phyloP scores from a whole-genome alignment of 2,329 filamentous ascomycete species.

The Apiospora kogelbergensis region DNA sequence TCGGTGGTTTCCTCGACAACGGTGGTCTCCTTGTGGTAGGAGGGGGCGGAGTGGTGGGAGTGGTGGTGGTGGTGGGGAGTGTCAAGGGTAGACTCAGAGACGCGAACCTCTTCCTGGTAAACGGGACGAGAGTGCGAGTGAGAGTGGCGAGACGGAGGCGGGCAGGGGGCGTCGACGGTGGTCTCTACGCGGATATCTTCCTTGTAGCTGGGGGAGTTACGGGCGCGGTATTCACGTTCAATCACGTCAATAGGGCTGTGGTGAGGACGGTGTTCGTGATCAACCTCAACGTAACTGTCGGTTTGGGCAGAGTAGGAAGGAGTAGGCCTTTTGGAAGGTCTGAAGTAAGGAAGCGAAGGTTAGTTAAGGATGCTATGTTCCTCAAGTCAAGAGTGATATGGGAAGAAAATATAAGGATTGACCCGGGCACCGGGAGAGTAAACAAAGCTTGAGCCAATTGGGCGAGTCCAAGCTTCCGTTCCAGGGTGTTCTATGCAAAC shows the following conservation, averaged over 20 bases:
- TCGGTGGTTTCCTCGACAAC: not conserved
- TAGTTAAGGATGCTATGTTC: not conserved
- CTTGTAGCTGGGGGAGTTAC: constrained; percentile 52
- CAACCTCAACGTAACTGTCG: constrained; percentile 66
- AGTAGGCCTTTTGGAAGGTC: constrained; percentile 13
- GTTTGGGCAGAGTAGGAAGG: constrained; percentile 31
- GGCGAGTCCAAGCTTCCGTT: constrained; percentile 2
- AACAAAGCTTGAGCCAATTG: constrained; percentile 6
- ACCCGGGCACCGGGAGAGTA: not conserved
- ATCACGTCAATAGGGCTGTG: constrained; percentile 59
- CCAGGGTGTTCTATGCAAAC: not conserved
- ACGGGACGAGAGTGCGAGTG: constrained; percentile 33
- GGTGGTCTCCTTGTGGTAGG: constrained; percentile 38
- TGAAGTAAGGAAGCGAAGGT: not conserved
- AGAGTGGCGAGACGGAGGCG: constrained; percentile 39
- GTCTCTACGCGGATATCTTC: constrained; percentile 25
- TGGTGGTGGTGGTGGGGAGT: constrained; percentile 41
- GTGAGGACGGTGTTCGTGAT: constrained; percentile 51
- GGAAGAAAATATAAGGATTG: constrained; percentile 2
- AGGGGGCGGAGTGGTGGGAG: constrained; percentile 41
- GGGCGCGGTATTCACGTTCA: constrained; percentile 66
- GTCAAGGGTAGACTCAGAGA: constrained; percentile 60
- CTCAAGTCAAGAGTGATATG: not conserved
- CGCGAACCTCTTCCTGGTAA: constrained; percentile 45
- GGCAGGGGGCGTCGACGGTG: constrained; percentile 30